Evolutionary conservation across 805 yeast species (phyloP), one percentile per base, ranked within the genome.

Genomic region (Scheffersomyces spartinae): DNA sequence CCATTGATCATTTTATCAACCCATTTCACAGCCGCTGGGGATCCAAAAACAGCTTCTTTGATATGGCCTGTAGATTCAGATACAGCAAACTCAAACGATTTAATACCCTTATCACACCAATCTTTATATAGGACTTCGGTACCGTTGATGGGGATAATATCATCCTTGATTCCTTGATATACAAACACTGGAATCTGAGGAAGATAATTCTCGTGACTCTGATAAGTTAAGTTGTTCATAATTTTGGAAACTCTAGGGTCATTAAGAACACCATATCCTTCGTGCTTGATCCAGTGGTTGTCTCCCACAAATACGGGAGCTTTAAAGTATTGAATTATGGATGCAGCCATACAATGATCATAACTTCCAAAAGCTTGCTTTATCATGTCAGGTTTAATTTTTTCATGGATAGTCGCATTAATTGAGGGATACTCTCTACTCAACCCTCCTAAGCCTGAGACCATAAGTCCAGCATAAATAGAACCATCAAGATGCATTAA

Each of bases 391-490:
- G 28, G 25, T 9, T 15, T 13, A 9, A 38, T 13, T 3, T 30
- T 20, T 5, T 22, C 18, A 3, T 26, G 11, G 13, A 37, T 23
- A n/a, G 15, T n/a, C 2, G 20, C 27, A 9, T 21, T 16, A n/a
- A 47, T 24, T n/a, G 35, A 40, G 4, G 61, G 55, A 27, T 55
- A 53, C 23, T 47, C 59, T 17, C 45, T 35, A 10, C 36, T 28
- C 20, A 56, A 36, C 4, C 64, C 62, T 17, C 36, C 34, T 9
- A 56, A 28, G 3, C 49, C 58, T 21, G 28, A 27, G 3, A 52
- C 46, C 18, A 42, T 39, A 15, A 56, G 39, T 5, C 58, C 61
- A 4, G 60, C 41, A 18, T 41, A 45, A 5, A 38, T 4, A 5
- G 40, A 35, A 4, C 55, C 54, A 17, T 45, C 52, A 14, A 40